These are phyloP conservation scores for Stephania yunnanensis DNA, from an alignment of 164 flowering plant species.

Conservation along the genomic window DNA sequence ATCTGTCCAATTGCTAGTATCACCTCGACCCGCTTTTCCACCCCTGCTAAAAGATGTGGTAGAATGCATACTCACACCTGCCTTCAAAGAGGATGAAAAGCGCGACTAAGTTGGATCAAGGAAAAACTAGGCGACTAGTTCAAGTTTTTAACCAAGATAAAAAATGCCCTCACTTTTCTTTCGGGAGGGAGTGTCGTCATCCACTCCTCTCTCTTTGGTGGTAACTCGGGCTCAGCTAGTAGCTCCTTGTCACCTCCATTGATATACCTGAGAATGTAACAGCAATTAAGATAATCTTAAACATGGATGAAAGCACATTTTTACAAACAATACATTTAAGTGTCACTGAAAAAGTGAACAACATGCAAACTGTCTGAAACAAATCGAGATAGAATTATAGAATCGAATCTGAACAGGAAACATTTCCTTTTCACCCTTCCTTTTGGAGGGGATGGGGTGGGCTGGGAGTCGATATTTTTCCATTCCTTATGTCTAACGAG, in stretches of 20 bases:
- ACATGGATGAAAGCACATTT: not conserved
- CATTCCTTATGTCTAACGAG: too few relatives aligned
- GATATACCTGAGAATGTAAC: constrained; percentile 58
- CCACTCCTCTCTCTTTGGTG: constrained; percentile 87
- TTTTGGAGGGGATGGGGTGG: too few relatives aligned
- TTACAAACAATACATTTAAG: not conserved
- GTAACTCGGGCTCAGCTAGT: constrained; percentile 48
- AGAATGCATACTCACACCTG: constrained; percentile 68
- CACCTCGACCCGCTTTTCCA: constrained; percentile 88
- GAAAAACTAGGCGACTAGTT: not conserved
- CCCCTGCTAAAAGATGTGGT: constrained; percentile 49
- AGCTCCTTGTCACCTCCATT: constrained; percentile 90
- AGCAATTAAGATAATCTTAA: not conserved
- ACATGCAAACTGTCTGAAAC: not conserved
- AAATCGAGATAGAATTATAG: not conserved
- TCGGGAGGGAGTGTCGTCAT: constrained; percentile 96
- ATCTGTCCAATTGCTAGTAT: constrained; percentile 90
- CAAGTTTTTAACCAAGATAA: not conserved
- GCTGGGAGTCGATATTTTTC: too few relatives aligned
- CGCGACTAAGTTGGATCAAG: not conserved
- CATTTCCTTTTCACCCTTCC: too few relatives aligned
- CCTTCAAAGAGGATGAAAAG: constrained; percentile 31
- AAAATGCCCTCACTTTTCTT: constrained; percentile 49
- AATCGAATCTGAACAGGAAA: not conserved
- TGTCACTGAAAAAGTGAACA: not conserved